phyloP scores from a whole-genome alignment of 345 rosid genomes.

The Lagerstroemia speciosa region DNA sequence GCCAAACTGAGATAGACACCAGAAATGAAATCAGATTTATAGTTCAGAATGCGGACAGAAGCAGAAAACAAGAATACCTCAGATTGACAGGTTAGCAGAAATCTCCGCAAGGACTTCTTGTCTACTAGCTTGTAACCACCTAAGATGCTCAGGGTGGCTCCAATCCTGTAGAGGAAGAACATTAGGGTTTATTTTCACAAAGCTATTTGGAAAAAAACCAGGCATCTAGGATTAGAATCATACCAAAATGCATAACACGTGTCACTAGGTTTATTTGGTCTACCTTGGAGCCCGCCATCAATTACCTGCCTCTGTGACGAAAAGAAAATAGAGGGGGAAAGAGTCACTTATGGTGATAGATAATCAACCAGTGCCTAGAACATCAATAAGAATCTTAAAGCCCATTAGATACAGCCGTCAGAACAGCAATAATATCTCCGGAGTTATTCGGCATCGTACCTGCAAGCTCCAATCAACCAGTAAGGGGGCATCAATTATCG shows the following conservation, averaged over 20 bases:
- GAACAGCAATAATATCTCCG: background rate
- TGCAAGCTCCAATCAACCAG: conserved; percentile 73
- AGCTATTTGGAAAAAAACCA: background rate
- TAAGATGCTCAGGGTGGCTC: conserved; percentile 58
- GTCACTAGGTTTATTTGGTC: conserved; percentile 80
- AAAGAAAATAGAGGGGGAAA: background rate
- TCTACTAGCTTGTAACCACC: conserved; percentile 56
- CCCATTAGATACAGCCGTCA: background rate
- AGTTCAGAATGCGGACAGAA: too few species aligned
- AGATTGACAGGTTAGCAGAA: too few species aligned
- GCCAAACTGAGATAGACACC: too few species aligned
- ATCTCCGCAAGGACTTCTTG: conserved; percentile 36
- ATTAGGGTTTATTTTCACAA: conserved; percentile 6
- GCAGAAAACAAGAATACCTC: too few species aligned
- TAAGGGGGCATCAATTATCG: conserved; percentile 35
- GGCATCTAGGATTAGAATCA: conserved; percentile 8
- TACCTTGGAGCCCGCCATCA: conserved; percentile 94
- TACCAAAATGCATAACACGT: conserved; percentile 98
- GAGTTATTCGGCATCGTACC: conserved; percentile 25
- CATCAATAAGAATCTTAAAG: background rate
- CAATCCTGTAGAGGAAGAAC: conserved; percentile 45
- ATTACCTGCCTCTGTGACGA: conserved; percentile 59
- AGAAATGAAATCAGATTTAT: too few species aligned
- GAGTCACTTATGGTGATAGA: background rate
- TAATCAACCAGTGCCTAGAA: background rate